phyloP scores from a whole-genome alignment of 371 early-diverging fungal species.

The Rhizopus delemar region DNA sequence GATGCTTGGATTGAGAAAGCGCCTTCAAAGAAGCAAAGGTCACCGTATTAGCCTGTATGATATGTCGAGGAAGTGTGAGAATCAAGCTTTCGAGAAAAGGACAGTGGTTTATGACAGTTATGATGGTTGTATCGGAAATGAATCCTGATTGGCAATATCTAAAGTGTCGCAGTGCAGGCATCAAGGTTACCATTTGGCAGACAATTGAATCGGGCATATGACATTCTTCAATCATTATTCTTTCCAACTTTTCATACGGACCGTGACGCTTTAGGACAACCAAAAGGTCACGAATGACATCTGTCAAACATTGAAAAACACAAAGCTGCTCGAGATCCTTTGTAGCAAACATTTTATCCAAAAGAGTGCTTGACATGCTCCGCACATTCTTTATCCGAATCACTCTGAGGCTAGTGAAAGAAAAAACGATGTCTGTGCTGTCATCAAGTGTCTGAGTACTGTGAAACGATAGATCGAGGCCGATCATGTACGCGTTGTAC shows the following conservation, averaged over 20 bases:
- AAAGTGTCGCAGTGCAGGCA: constrained; percentile 1
- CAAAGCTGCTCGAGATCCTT: too few species aligned
- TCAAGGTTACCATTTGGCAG: not conserved
- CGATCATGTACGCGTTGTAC: constrained; percentile 2
- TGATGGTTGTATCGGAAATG: constrained; percentile 15
- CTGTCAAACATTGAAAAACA: too few species aligned
- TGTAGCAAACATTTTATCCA: too few species aligned
- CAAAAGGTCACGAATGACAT: too few species aligned
- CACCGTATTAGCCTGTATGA: constrained; percentile 24
- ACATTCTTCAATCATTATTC: not conserved
- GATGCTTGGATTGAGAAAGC: constrained; percentile 7
- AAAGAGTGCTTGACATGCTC: too few species aligned
- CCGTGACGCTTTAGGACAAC: too few species aligned
- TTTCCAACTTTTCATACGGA: too few species aligned
- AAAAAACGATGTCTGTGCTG: too few species aligned
- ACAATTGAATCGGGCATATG: constrained; percentile 3
- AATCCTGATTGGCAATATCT: constrained; percentile 9
- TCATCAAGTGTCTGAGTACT: not conserved
- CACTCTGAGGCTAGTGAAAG: too few species aligned
- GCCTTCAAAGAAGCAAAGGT: constrained; percentile 12
- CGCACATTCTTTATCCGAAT: too few species aligned
- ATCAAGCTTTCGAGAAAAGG: constrained; percentile 15
- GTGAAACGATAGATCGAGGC: constrained; percentile 1
- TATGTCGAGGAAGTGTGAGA: constrained; percentile 15
- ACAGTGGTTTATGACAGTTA: constrained; percentile 13